phyloP scores from a whole-genome alignment of 2,329 filamentous ascomycete species.

The Byssochlamys sp. region DNA sequence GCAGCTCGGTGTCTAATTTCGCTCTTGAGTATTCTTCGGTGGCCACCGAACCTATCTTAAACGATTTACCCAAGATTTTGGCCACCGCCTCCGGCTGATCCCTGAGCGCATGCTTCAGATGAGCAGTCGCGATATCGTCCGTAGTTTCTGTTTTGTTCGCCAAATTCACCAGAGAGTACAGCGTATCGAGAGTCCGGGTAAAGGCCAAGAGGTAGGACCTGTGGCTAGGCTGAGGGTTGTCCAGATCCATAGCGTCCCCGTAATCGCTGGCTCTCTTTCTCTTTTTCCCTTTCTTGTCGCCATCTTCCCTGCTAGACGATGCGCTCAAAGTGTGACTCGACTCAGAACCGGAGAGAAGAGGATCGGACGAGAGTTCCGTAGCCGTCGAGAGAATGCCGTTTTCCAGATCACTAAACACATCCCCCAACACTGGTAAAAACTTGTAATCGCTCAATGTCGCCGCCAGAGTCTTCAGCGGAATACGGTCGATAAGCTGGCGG shows the following conservation, averaged over 20 bases:
- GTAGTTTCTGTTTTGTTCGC: conserved; percentile 16
- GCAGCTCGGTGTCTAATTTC: conserved; percentile 22
- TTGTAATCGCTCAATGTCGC: conserved; percentile 61
- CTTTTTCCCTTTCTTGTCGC: conserved; percentile 24
- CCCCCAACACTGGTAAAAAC: conserved; percentile 57
- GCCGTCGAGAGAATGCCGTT: conserved; percentile 17
- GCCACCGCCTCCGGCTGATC: conserved; percentile 26
- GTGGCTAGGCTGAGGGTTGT: conserved; percentile 20
- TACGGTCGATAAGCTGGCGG: conserved; percentile 56
- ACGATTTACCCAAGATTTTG: conserved; percentile 26
- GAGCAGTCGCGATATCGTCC: conserved; percentile 25
- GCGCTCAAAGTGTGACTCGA: conserved; percentile 25
- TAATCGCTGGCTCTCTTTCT: conserved; percentile 23
- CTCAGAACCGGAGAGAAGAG: conserved; percentile 23
- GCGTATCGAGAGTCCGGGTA: conserved; percentile 23
- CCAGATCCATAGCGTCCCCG: conserved; percentile 21
- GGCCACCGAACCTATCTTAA: conserved; percentile 23
- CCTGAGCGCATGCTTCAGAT: conserved; percentile 31
- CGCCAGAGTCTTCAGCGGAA: conserved; percentile 60
- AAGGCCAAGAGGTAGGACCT: conserved; percentile 25
- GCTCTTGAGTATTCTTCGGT: conserved; percentile 20
- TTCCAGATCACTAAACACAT: conserved; percentile 51
- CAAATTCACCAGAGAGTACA: conserved; percentile 22
- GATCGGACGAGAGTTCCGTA: conserved; percentile 4
- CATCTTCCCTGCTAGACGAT: conserved; percentile 14